Base-by-base conservation (phyloP, 441 rosid species). In the Corymbia calophylla region DNA sequence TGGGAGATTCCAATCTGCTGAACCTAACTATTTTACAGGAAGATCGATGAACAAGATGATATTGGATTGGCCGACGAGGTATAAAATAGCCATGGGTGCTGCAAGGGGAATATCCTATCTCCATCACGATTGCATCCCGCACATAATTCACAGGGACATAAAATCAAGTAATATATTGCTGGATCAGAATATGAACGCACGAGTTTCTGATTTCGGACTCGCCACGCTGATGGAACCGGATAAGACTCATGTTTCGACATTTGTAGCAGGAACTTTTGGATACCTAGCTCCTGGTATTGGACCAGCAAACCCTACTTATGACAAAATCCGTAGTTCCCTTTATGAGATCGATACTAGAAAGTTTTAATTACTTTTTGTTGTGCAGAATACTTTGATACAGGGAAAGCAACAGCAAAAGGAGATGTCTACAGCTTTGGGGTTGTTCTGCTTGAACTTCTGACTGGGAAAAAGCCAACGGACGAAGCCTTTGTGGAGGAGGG, bases 401-500 rank as follows among this genome's bases (percentile, higher is more conserved):
- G 98, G 53, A 97, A 95, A 91, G 98, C 98, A 16, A 96, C 97
- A 7, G 92, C 90, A 68, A 98, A 97, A 93, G 99, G 96, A 31
- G 99, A 97, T 93, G 96, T 98, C 70, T 98, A 96, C 90, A 97
- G 99, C 91, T 97, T 94, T 17, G 98, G 99, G 21, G 99, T 97
- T 84, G 95, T 98, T 62, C 89, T 97, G 87, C 90, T 98, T 3
- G 99, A 98, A 93, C 95, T 96, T 89, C 90, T 97, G 88, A 96
- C 99, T 0, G 98, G 98, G 86, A 97, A 93, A 92, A 96, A 92
- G 91, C 98, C 98, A 3, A 94, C 95, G 27, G 99, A 96, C 91
- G 98, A 96, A 93, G 91, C 93, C 39, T 97, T 97, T 89, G 87
- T 94, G 27, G 98, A 98, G 94, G 97, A 96, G 90, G 98, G 99